Evolutionary conservation across 306 rosid species (phyloP).

Genomic region (Corylus heterophylla): DNA sequence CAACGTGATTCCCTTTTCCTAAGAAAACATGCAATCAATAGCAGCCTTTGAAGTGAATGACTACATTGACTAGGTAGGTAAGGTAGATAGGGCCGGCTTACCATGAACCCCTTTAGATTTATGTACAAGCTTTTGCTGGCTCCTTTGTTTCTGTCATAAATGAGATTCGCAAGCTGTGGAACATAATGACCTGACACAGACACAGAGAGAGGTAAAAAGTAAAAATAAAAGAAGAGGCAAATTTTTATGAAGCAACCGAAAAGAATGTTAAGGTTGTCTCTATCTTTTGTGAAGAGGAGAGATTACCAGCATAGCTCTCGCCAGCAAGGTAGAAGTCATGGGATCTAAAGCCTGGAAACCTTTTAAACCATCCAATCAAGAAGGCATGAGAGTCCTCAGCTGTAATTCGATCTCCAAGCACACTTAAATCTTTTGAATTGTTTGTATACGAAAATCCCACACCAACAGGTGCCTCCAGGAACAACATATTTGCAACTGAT

Average conservation of each 20-base stretch:
- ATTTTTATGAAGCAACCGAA: not conserved
- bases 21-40: no score
- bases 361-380: conserved; percentile 60
- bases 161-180: conserved; percentile 68
- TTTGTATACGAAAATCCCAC: conserved; percentile 76
- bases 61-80: no score
- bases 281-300: not conserved
- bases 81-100: not conserved
- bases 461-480: conserved; percentile 77
- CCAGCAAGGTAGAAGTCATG: conserved; percentile 61
- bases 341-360: conserved; percentile 53
- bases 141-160: conserved; percentile 44
- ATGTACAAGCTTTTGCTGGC: conserved; percentile 30
- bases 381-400: conserved; percentile 62
- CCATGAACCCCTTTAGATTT: conserved; percentile 70
- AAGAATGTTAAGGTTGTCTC: not conserved
- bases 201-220: not conserved
- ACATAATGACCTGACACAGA: conserved; percentile 56
- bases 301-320: conserved; percentile 69
- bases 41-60: no score
- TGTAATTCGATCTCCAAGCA: conserved; percentile 56
- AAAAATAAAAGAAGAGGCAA: not conserved
- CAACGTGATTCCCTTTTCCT: no score
- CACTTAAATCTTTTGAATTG: conserved; percentile 40
- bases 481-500: conserved; percentile 63